Base-by-base conservation (phyloP, 352 stramenopile genomes). In the Globisporangium takayamanum region DNA sequence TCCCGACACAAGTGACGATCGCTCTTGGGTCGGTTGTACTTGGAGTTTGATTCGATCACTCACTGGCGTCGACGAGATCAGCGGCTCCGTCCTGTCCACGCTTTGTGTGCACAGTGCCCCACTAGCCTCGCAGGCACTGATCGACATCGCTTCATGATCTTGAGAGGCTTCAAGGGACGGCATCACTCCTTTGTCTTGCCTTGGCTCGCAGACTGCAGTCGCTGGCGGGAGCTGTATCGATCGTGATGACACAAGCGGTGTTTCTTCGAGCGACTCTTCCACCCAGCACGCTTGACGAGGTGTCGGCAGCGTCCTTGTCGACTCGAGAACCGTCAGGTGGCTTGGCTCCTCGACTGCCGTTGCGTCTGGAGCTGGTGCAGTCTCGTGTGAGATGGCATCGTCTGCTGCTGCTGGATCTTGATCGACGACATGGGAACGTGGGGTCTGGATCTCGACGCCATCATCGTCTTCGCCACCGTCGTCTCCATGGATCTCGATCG, bases 271-370 rank as follows among this genome's bases (percentile, higher is more conserved):
- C 3, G 50, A 10, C 6, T 47, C n/a, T 5, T 64, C 53, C 20
- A 15, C 10, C 60, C 60, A 66, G 33, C 60, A 66, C 1, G 53
- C 47, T 60, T 61, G 53, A 15, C 48, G 47, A 33, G 60, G 47
- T 18, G 60, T 57, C 20, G n/a, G 11, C 15, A 33, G 10, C 22
- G 45, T 18, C 3, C 26, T 1, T 2, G 11, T 3, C 26, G 25
- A 1, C 6, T 22, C 37, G 10, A 28, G 37, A 45, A 22, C 5
- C 6, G 41, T n/a, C 41, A 2, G 41, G 2, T 7, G 41, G 14
- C 41, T 47, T 22, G 15, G 18, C 14, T 47, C 15, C 41, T 22
- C 7, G n/a, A 28, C 33, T 39, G 7, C 10, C 33, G 33, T 12
- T 12, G 33, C 33, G 6, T 10, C 33, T 14, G 33, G 33, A 39